phyloP scores from a whole-genome alignment of 805 yeast species.

The Spencermartinsiella europaea region DNA sequence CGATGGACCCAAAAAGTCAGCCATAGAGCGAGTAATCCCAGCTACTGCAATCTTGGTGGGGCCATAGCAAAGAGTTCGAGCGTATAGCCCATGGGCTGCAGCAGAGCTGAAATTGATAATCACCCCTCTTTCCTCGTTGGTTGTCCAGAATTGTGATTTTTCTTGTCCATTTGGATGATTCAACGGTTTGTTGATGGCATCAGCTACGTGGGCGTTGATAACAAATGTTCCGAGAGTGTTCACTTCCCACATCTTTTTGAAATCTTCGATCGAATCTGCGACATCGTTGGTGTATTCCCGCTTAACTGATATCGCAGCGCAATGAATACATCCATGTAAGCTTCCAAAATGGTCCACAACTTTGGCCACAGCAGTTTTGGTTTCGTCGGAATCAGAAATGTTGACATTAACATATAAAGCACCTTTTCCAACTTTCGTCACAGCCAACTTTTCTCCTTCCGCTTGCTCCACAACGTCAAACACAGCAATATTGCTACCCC shows the following conservation, averaged over 20 bases:
- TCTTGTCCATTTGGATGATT: constrained; percentile 5
- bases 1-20: too few species aligned
- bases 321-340: constrained; percentile 18
- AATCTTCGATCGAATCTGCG: constrained; percentile 20
- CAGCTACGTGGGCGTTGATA: constrained; percentile 20
- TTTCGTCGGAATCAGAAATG: constrained; percentile 15
- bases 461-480: constrained; percentile 17
- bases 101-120: too few species aligned
- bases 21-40: too few species aligned
- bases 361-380: constrained; percentile 15
- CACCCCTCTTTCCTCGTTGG: constrained; percentile 8
- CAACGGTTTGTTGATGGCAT: constrained; percentile 17
- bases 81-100: too few species aligned
- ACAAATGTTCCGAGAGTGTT: constrained; percentile 20
- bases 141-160: constrained; percentile 8
- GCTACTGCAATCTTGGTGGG: too few species aligned
- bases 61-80: too few species aligned
- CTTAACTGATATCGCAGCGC: constrained; percentile 16
- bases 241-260: constrained; percentile 17
- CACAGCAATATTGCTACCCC: constrained; percentile 18
- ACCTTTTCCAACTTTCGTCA: constrained; percentile 4
- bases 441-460: constrained; percentile 7
- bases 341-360: constrained; percentile 16
- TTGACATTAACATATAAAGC: constrained; percentile 16
- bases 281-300: constrained; percentile 18